Evolutionary conservation across 345 rosid species (phyloP), one percentile per base, ranked within the genome.

Genomic region (Isatis tinctoria): DNA sequence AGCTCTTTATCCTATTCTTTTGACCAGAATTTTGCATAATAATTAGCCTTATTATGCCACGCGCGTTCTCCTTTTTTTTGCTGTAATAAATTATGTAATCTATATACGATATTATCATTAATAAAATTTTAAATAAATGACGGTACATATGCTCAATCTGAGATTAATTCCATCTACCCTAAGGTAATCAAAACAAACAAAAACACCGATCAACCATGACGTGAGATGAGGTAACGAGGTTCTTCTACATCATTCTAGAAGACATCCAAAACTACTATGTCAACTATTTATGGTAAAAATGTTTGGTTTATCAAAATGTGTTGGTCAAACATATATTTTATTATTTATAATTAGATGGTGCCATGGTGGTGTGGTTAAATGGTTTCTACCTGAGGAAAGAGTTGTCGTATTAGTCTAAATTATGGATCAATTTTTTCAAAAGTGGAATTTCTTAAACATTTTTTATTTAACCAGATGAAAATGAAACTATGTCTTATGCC

Each of bases 201-300:
- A 67, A 67, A 37, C 26, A 24, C 8, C 61, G 53, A 65, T 67
- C 37, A 53, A 53, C 8, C 0, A 27, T 69, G 73, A 69, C 32
- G 64, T 40, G 30, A 13, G 28, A 37, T 28, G 54, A 67, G 13
- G 39, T 37, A 10, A 2, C 2, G 11, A n/a, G 3, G 20, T 2
- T 44, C 43, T 69, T 69, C 73, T 14, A 43, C 33, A 4, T 7
- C 53, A n/a, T 70, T 71, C 68, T 60, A 71, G 60, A 71, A 27
- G 16, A 58, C 16, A 8, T 20, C 8, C 7, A 33, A 70, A 47
- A 30, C 65, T 28, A 40, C 52, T 32, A 8, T 58, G 32, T 60
- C 59, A 70, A 47, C 59, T 45, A 36, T 37, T 52, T 52, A n/a
- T 52, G 61, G 24, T 52, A 9, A 51, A 67, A 37, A 22, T 1